Evolutionary conservation across 2,329 filamentous ascomycete genomes (phyloP).

Genomic region (Plenodomus lindquistii): DNA sequence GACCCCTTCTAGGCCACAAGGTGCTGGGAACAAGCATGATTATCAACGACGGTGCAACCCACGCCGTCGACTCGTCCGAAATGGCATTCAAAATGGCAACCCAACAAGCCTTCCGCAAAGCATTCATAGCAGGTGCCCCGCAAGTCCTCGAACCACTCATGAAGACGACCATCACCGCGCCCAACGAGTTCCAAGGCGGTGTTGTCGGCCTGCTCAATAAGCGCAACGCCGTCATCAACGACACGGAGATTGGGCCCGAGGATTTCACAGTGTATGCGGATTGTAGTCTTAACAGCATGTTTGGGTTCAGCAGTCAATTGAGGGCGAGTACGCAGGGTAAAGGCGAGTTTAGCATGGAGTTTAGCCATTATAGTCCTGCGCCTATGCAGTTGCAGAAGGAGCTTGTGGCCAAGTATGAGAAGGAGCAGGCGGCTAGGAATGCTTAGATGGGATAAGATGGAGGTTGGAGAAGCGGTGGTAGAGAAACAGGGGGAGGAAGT

Average conservation of each 20-base stretch:
- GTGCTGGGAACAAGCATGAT: constrained; percentile 91
- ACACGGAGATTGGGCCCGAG: constrained; percentile 90
- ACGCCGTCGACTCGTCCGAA: constrained; percentile 97
- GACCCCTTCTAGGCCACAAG: constrained; percentile 88
- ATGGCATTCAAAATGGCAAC: constrained; percentile 94
- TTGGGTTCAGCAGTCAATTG: constrained; percentile 90
- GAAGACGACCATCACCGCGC: constrained; percentile 96
- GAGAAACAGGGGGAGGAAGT: not conserved
- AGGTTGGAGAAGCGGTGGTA: no score
- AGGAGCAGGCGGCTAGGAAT: constrained; percentile 66
- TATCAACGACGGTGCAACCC: constrained; percentile 93
- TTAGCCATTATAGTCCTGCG: constrained; percentile 90
- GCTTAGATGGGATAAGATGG: constrained; percentile 58
- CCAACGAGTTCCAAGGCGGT: constrained; percentile 96
- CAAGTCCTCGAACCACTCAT: constrained; percentile 93
- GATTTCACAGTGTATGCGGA: constrained; percentile 93
- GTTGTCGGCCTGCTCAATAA: constrained; percentile 96
- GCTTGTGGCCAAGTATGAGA: constrained; percentile 68
- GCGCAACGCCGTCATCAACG: constrained; percentile 90
- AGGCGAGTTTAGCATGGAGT: constrained; percentile 98
- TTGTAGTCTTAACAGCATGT: constrained; percentile 95
- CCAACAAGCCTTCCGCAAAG: constrained; percentile 94
- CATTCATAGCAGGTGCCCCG: constrained; percentile 79
- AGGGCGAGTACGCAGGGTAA: constrained; percentile 95
- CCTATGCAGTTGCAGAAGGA: constrained; percentile 87